Base-by-base conservation (phyloP, 2,329 filamentous ascomycete genomes). In the Didymella lethalis region DNA sequence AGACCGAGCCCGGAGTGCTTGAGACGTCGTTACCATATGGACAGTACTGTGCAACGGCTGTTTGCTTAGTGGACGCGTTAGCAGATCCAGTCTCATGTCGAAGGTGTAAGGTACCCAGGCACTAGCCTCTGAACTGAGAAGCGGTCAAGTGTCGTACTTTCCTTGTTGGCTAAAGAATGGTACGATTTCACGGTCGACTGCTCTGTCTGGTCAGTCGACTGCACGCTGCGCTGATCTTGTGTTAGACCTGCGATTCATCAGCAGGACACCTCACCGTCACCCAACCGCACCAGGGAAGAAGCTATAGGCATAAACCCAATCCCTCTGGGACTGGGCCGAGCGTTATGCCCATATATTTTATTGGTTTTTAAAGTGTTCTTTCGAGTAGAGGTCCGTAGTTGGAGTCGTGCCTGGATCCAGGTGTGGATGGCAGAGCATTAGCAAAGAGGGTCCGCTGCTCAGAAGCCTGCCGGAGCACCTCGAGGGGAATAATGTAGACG, bases 331-430 rank as follows among this genome's bases (percentile, higher is more conserved):
- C 47, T 46, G 64, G 66, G 67, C 59, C 49, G 68, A 72, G 70
- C 67, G 69, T 68, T 61, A 73, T 73, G 70, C 70, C 73, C 70
- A 70, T 68, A 70, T 68, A 64, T 74, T 75, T 75, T 63, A 57
- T 67, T 57, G 47, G 51, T 69, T 70, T 69, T 68, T 64, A 43
- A 63, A 50, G 29, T 61, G 46, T 56, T 59, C 36, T 59, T 50
- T 62, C 48, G 53, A 68, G 64, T 56, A 65, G 61, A 61, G 65
- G 60, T 67, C 65, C 60, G 64, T 63, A 46, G 53, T 57, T 65
- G 41, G 57, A 63, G 64, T 65, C 65, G 58, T 67, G 66, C 69
- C 68, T 64, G 64, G 64, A 63, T 69, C 68, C 65, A 66, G 51
- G 51, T 48, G 36, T 26, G 50, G 57, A 59, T 51, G 49, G 51